Percentiles rank a stretch among this genome's conserved stretches.
Conservation (phyloP, 257 asterid species). For the Ophiorrhiza pumila region DNA sequence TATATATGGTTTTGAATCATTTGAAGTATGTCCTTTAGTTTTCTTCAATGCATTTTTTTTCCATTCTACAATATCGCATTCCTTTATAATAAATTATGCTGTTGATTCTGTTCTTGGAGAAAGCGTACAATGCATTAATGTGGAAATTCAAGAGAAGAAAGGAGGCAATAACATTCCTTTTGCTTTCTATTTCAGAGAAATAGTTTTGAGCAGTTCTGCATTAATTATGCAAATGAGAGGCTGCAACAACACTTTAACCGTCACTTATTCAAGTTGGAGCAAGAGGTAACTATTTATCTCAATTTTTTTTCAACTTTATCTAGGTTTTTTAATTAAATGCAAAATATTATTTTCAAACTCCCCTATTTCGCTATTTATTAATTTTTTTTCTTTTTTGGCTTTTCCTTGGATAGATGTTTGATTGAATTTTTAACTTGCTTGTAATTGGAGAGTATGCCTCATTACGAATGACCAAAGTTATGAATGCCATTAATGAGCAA, state of each 20-base stretch:
- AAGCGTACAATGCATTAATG: background rate
- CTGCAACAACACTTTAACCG: slow-evolving; percentile 97
- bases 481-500: no score
- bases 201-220: slow-evolving; percentile 98
- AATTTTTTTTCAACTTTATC: background rate
- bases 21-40: slow-evolving; percentile 51
- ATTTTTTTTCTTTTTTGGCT: background rate
- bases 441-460: background rate
- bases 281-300: slow-evolving; percentile 56
- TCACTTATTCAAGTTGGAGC: slow-evolving; percentile 96
- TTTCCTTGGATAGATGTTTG: background rate
- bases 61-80: background rate
- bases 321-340: background rate
- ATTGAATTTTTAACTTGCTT: background rate
- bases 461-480: no score
- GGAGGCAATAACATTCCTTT: background rate
- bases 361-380: background rate
- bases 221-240: slow-evolving; percentile 95
- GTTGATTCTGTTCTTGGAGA: background rate
- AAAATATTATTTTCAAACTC: background rate
- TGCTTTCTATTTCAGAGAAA: slow-evolving; percentile 54
- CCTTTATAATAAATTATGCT: background rate
- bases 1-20: slow-evolving; percentile 97
- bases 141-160: background rate
- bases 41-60: background rate